Evolutionary conservation across 2,329 filamentous ascomycete species (phyloP).

Genomic region (Sordariomycetes sp.): DNA sequence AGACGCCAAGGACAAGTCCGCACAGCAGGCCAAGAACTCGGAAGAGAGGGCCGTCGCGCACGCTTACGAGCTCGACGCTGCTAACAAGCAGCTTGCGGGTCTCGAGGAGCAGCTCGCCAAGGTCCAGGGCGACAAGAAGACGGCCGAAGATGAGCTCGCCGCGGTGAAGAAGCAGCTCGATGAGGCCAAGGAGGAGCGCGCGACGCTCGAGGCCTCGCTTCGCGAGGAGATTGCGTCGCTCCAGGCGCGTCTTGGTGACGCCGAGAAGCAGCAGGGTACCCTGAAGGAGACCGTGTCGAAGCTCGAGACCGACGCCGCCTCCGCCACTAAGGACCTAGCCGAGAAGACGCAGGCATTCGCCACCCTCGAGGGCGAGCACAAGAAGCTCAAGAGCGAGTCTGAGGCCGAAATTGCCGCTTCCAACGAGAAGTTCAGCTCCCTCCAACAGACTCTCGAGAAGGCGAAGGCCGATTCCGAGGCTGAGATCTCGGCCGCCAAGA

Average conservation of each 20-base stretch:
- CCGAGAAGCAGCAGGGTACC: constrained; percentile 16
- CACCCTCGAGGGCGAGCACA: constrained; percentile 10
- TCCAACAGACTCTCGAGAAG: constrained; percentile 14
- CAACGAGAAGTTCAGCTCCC: constrained; percentile 13
- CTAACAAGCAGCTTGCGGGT: constrained; percentile 9
- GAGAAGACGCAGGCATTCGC: constrained; percentile 14
- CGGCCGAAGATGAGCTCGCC: constrained; percentile 18
- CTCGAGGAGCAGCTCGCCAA: constrained; percentile 8
- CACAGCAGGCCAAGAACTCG: constrained; percentile 11
- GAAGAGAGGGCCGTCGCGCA: constrained; percentile 13
- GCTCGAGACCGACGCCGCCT: constrained; percentile 17
- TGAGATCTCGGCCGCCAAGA: constrained; percentile 10
- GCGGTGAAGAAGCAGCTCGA: constrained; percentile 18
- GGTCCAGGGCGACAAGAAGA: constrained; percentile 15
- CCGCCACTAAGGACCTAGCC: constrained; percentile 12
- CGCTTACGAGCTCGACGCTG: constrained; percentile 9
- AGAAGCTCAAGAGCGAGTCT: constrained; percentile 11
- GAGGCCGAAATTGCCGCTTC: constrained; percentile 15
- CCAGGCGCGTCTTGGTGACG: constrained; percentile 19
- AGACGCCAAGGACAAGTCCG: constrained; percentile 10
- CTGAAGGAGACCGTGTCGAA: constrained; percentile 16
- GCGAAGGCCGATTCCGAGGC: constrained; percentile 13
- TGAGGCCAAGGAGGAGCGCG: constrained; percentile 19
- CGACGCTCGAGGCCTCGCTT: constrained; percentile 16
- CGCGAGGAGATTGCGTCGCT: constrained; percentile 17